Conservation (phyloP, 768 basidiomycete genomes). For the Pleurotus pulmonarius region DNA sequence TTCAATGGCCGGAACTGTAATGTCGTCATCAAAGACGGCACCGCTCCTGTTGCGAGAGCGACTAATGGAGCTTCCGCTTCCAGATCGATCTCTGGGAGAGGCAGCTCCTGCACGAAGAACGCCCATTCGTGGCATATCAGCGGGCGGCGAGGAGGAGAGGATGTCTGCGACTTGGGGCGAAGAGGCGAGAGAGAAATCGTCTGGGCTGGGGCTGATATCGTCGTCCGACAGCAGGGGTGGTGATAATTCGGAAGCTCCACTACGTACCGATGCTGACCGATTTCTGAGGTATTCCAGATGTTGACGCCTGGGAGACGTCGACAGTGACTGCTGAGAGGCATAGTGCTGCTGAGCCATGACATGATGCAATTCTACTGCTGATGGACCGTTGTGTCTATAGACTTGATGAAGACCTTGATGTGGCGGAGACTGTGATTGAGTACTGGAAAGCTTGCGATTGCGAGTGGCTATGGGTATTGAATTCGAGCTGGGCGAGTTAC, state of each 20-base stretch:
- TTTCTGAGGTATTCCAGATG: constrained; percentile 15
- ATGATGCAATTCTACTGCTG: constrained; percentile 47
- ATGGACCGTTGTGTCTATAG: constrained; percentile 25
- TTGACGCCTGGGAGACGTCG: constrained; percentile 11
- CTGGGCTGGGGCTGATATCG: background rate
- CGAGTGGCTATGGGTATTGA: background rate
- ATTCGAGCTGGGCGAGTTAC: background rate
- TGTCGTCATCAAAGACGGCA: constrained; percentile 27
- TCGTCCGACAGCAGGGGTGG: background rate
- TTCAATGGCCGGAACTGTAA: constrained; percentile 17
- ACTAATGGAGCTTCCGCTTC: constrained; percentile 6
- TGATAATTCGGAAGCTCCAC: constrained; percentile 8
- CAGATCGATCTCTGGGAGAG: constrained; percentile 25
- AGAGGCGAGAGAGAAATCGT: background rate
- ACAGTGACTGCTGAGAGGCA: constrained; percentile 15
- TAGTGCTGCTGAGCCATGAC: constrained; percentile 33
- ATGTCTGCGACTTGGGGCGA: background rate
- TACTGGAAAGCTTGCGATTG: constrained; percentile 9
- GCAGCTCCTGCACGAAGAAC: constrained; percentile 12
- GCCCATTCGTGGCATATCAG: constrained; percentile 23
- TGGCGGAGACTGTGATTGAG: constrained; percentile 12
- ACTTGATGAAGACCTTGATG: constrained; percentile 22
- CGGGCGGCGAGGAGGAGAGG: constrained; percentile 11
- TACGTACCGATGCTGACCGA: constrained; percentile 16
- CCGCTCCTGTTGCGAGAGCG: constrained; percentile 22